A percentile compares a stretch with the other conserved stretches of the same genome.
Conservation (phyloP, 1,284 basidiomycete species). For the Rhodotorula sp. region DNA sequence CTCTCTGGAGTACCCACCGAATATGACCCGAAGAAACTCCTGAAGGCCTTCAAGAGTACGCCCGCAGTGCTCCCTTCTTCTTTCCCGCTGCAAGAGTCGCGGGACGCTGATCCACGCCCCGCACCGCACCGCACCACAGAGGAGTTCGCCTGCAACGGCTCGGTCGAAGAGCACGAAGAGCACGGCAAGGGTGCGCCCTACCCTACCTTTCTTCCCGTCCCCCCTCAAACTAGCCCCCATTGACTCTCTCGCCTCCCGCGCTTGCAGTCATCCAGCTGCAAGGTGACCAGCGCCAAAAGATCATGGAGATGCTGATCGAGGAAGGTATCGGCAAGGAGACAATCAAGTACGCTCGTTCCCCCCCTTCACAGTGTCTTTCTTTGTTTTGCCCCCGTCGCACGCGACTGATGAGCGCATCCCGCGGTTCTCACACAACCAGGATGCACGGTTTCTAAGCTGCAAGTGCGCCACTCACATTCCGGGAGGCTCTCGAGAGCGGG, state of each 20-base stretch:
- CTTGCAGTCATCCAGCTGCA: slow-evolving; percentile 89
- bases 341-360: slow-evolving; percentile 4
- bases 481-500: neutral
- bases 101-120: neutral
- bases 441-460: slow-evolving; percentile 75
- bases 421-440: too few relatives aligned
- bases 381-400: neutral
- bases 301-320: slow-evolving; percentile 78
- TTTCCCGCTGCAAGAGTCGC: too few relatives aligned
- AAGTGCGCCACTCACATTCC: too few relatives aligned
- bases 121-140: slow-evolving; percentile 46
- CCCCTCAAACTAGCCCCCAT: neutral
- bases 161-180: slow-evolving; percentile 93
- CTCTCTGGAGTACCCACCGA: slow-evolving; percentile 94
- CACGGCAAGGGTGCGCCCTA: slow-evolving; percentile 65
- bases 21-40: slow-evolving; percentile 96
- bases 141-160: slow-evolving; percentile 99
- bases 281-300: slow-evolving; percentile 94
- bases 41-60: slow-evolving; percentile 99
- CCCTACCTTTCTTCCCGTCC: neutral
- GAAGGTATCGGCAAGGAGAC: slow-evolving; percentile 49
- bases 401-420: too few relatives aligned
- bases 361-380: neutral
- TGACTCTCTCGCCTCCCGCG: neutral
- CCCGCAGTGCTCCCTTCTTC: too few relatives aligned